These are phyloP conservation scores for Eimeria sp. DNA, from an alignment of 169 alveolate genomes.

Conservation along the genomic window DNA sequence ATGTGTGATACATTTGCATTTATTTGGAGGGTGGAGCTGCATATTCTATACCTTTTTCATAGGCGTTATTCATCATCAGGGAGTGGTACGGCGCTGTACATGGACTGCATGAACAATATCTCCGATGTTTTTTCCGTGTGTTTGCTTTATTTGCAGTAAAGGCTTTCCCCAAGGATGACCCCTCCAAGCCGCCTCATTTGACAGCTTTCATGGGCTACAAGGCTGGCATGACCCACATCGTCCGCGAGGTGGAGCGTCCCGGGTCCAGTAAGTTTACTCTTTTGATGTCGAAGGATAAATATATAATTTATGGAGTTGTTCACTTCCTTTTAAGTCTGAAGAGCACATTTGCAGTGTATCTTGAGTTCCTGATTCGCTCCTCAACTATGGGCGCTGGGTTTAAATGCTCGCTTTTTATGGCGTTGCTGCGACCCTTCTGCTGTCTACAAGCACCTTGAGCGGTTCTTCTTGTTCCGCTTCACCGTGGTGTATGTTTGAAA, in stretches of 20 bases:
- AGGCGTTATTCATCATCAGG: no score
- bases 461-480: neutral
- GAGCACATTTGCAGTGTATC: neutral
- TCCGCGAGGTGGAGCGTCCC: slow-evolving; percentile 99
- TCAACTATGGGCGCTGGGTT: slow-evolving; percentile 44
- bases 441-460: slow-evolving; percentile 28
- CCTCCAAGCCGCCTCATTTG: slow-evolving; percentile 97
- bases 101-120: neutral
- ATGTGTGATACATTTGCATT: no score
- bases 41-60: no score
- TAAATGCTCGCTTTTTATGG: neutral
- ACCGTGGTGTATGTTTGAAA: slow-evolving; percentile 65
- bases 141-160: slow-evolving; percentile 78
- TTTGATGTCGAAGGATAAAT: no score
- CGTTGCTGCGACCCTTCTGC: slow-evolving; percentile 73
- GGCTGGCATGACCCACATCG: slow-evolving; percentile 99
- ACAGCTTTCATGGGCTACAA: slow-evolving; percentile 99
- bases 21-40: no score
- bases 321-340: no score
- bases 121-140: neutral
- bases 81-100: no score
- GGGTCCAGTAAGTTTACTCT: slow-evolving; percentile 93
- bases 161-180: slow-evolving; percentile 99
- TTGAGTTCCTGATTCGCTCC: neutral
- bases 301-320: neutral